These are phyloP conservation scores for Protomyces pachydermus DNA, from an alignment of 1,139 yeast genomes.

Conservation along the genomic window DNA sequence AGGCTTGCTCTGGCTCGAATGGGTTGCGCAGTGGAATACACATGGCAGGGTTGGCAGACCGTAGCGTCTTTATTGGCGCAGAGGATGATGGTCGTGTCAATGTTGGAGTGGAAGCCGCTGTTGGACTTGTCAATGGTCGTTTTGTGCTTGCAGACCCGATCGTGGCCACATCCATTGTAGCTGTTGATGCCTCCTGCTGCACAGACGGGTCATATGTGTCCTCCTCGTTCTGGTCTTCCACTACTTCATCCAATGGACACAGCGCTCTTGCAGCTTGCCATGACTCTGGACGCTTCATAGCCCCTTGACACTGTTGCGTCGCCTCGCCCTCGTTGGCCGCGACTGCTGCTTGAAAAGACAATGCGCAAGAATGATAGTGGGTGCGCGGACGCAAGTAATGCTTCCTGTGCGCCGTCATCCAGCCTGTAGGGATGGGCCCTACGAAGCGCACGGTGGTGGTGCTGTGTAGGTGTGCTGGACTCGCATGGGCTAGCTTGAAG, in stretches of 20 bases:
- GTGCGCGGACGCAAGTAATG: slow-evolving; percentile 31
- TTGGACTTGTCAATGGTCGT: neutral
- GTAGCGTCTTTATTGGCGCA: neutral
- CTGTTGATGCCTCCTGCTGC: neutral
- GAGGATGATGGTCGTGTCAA: neutral
- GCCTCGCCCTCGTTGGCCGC: no score
- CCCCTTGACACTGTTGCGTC: no score
- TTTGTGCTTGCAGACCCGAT: neutral
- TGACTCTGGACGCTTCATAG: neutral
- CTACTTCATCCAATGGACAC: neutral
- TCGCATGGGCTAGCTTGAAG: slow-evolving; percentile 53
- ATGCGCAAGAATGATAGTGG: slow-evolving; percentile 2
- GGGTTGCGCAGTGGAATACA: neutral
- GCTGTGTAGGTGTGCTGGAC: slow-evolving; percentile 49
- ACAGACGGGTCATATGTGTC: neutral
- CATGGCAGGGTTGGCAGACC: neutral
- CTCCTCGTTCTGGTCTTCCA: neutral
- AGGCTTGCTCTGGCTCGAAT: neutral
- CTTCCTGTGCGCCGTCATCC: slow-evolving; percentile 46
- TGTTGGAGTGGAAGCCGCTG: neutral
- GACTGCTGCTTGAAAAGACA: neutral
- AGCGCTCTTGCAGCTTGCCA: neutral
- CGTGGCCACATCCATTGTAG: neutral
- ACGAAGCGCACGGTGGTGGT: slow-evolving; percentile 52
- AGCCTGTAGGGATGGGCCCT: slow-evolving; percentile 62